Conservation (phyloP, 2,329 filamentous ascomycete genomes). For the Canariomyces notabilis region DNA sequence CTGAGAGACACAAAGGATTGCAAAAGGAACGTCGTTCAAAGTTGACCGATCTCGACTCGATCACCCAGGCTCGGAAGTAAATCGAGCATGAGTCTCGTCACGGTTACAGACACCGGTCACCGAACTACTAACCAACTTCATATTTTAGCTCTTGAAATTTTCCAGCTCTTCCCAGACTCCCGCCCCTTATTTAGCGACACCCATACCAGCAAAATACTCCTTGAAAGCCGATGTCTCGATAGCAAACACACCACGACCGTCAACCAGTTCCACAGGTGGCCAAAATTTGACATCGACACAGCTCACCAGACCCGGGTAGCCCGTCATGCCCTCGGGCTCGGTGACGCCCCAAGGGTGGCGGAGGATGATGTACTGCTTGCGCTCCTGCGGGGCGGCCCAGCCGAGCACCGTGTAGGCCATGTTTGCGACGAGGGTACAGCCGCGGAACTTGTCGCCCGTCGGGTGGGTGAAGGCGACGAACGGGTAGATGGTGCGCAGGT, state of each 20-base stretch:
- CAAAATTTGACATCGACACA: slow-evolving; percentile 29
- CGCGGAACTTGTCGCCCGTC: slow-evolving; percentile 33
- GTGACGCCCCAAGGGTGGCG: slow-evolving; percentile 43
- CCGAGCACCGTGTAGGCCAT: slow-evolving; percentile 41
- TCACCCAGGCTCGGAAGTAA: too few species aligned
- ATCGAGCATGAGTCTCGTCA: too few species aligned
- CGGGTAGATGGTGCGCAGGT: slow-evolving; percentile 40
- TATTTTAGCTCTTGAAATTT: not conserved
- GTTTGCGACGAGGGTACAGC: slow-evolving; percentile 41
- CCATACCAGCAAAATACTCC: slow-evolving; percentile 14
- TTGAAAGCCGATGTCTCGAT: slow-evolving; percentile 21
- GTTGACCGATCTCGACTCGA: too few species aligned
- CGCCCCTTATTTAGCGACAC: slow-evolving; percentile 11
- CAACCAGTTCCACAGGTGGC: slow-evolving; percentile 18
- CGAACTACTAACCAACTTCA: too few species aligned
- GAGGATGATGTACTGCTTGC: slow-evolving; percentile 13
- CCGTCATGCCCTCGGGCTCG: slow-evolving; percentile 37
- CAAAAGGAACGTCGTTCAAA: too few species aligned
- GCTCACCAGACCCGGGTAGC: slow-evolving; percentile 37
- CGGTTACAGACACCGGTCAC: too few species aligned
- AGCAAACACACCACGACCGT: slow-evolving; percentile 20
- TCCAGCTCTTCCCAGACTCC: not conserved
- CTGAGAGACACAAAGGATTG: too few species aligned
- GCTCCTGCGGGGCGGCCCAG: slow-evolving; percentile 34
- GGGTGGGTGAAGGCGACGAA: slow-evolving; percentile 40